Percentiles rank a stretch among this genome's conserved stretches.
Conservation (phyloP, 257 asterid species). For the Plectranthus barbatus region DNA sequence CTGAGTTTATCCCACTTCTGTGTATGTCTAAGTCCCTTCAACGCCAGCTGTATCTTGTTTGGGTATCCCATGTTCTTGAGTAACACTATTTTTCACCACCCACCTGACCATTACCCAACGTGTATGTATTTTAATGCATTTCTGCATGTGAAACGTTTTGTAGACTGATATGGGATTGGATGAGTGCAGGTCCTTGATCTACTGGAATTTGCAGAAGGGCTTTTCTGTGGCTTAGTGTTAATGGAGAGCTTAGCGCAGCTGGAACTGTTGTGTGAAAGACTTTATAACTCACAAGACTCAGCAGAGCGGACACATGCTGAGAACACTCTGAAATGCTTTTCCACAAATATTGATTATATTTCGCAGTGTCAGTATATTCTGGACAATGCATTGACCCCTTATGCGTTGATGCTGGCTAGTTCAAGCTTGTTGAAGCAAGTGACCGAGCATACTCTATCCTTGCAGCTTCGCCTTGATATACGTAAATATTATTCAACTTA, state of each 20-base stretch:
- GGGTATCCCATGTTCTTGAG: slow-evolving; percentile 11
- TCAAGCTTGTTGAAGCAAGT: slow-evolving; percentile 99
- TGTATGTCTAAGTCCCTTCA: slow-evolving; percentile 10
- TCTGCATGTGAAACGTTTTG: slow-evolving; percentile 34
- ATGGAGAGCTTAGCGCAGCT: slow-evolving; percentile 99
- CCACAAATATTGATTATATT: slow-evolving; percentile 81
- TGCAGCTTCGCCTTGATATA: slow-evolving; percentile 98
- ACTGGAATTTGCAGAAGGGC: slow-evolving; percentile 37
- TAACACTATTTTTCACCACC: slow-evolving; percentile 3
- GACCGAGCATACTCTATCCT: slow-evolving; percentile 84
- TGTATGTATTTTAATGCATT: slow-evolving; percentile 23
- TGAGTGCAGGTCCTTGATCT: slow-evolving; percentile 48
- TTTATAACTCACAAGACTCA: slow-evolving; percentile 90
- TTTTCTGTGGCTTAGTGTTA: slow-evolving; percentile 23
- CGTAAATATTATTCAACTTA: slow-evolving; percentile 54
- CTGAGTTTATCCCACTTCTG: slow-evolving; percentile 4
- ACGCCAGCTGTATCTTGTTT: slow-evolving; percentile 14
- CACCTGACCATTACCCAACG: slow-evolving; percentile 10
- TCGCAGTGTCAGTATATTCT: slow-evolving; percentile 95
- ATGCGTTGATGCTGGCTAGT: slow-evolving; percentile 98
- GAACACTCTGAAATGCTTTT: slow-evolving; percentile 95
- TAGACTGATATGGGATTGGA: slow-evolving; percentile 62
- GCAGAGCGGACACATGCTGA: slow-evolving; percentile 96
- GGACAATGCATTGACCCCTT: slow-evolving; percentile 97
- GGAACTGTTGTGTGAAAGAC: slow-evolving; percentile 97